Percentiles rank a stretch among this genome's conserved stretches.
Conservation (phyloP, 176 grass and related monocot genomes). For the Musa beccarii region DNA sequence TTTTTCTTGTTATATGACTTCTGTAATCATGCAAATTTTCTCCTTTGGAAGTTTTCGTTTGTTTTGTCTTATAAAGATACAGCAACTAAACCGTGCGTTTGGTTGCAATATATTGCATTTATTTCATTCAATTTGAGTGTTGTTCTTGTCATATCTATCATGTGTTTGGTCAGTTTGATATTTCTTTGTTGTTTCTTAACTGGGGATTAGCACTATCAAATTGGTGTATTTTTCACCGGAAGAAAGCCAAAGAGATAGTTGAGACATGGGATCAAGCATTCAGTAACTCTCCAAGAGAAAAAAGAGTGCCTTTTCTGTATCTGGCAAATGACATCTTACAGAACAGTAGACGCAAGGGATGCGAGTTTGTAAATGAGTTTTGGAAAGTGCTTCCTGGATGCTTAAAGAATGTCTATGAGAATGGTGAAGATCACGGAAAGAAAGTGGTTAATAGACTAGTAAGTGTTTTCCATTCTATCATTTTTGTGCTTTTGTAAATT, state of each 20-base stretch:
- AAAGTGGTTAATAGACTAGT: conserved; percentile 90
- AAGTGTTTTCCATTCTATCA: conserved; percentile 21
- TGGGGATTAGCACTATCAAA: conserved; percentile 69
- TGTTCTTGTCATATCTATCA: neutral
- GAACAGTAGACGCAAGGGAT: conserved; percentile 93
- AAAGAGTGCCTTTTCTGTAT: conserved; percentile 77
- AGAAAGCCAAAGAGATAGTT: conserved; percentile 80
- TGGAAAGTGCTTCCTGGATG: conserved; percentile 89
- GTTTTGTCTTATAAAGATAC: neutral
- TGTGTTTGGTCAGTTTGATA: neutral
- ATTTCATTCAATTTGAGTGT: neutral
- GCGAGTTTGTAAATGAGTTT: conserved; percentile 92
- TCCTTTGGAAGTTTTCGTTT: neutral
- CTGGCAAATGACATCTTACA: conserved; percentile 97
- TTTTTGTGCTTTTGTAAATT: neutral
- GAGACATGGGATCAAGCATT: conserved; percentile 93
- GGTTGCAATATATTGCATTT: neutral
- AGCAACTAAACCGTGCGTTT: neutral
- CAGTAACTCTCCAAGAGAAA: conserved; percentile 51
- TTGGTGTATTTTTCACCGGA: conserved; percentile 92
- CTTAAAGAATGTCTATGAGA: conserved; percentile 67
- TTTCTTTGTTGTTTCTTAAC: conserved; percentile 44
- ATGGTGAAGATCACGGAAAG: conserved; percentile 58
- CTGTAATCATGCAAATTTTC: neutral
- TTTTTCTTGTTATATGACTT: neutral